phyloP scores from a whole-genome alignment of 2,329 filamentous ascomycete genomes.

The Aspergillus ochraceus region DNA sequence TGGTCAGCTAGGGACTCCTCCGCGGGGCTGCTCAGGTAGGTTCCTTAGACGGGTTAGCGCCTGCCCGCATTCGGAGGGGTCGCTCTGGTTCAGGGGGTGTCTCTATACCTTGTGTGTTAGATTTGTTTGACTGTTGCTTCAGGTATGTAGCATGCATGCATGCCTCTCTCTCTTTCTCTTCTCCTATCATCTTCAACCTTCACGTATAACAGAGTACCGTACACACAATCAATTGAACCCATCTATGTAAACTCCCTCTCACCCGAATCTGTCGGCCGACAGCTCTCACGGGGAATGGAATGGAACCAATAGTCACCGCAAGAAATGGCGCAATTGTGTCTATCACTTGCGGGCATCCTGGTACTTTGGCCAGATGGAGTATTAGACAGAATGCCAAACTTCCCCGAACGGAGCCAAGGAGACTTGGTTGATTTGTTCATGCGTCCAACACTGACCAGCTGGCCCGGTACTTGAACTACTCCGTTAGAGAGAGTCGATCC shows the following conservation, averaged over 20 bases:
- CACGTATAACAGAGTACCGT: no score
- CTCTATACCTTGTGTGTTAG: no score
- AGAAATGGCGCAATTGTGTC: constrained; percentile 35
- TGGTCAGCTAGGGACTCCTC: constrained; percentile 23
- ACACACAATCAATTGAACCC: no score
- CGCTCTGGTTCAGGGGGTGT: background rate
- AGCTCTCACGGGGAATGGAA: constrained; percentile 7
- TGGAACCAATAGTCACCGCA: constrained; percentile 29
- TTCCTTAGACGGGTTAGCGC: constrained; percentile 18
- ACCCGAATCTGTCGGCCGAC: constrained; percentile 25
- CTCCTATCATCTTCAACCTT: no score
- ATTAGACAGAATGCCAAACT: background rate
- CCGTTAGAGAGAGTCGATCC: background rate
- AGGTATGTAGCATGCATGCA: no score
- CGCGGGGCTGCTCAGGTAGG: no score
- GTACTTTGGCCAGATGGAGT: background rate
- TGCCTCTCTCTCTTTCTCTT: no score
- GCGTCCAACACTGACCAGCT: background rate
- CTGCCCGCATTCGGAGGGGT: background rate
- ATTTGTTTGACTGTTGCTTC: no score
- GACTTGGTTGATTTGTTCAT: background rate
- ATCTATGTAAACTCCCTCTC: background rate
- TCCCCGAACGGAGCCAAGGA: background rate
- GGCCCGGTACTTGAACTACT: background rate
- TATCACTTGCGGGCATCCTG: constrained; percentile 12